Evolutionary conservation across 495 filamentous ascomycete species (phyloP), one percentile per base, ranked within the genome.

Genomic region (Xylaria acuta): DNA sequence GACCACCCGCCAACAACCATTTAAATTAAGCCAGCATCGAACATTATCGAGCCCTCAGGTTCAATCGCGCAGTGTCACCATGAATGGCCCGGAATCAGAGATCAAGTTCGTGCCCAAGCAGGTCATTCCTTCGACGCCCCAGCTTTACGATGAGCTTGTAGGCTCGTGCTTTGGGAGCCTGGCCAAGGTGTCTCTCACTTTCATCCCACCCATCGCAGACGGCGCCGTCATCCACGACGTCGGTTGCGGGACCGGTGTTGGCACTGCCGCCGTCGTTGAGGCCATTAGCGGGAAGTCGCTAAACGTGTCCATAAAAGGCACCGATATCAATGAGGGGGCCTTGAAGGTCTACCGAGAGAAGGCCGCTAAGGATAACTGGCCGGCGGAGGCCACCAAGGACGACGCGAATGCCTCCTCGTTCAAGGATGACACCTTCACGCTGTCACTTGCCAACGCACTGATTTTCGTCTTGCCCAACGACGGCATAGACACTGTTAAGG

Each of bases 61-160:
- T 54, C 49, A 54, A 9, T 54, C 22, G 16, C 54, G 27, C 27
- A n/a, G 14, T 70, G 66, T 36, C 58, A 70, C 60, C 20, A 72
- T 72, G 71, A 72, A 72, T 43, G 71, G 45, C 22, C 54, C 71
- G 11, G 71, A 72, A 53, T 54, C 53, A 47, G 54, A 66, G 3
- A 34, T 51, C 22, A 72, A 67, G 36, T 75, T 75, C 64, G 71
- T 71, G 70, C 73, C 73, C 36, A 75, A 66, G 65, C 73, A 75
- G 51, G 67, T 60, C 36, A 68, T 75, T 36, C 16, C 41, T n/a
- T 43, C 66, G 16, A 72, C 73, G 8, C 73, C 73, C 14, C 69
- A 75, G 63, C 67, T 63, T 36, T 72, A 69, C 73, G 60, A 72
- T 34, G 73, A 75, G 51, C 27, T 75, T 16, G 64, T 63, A 9